Evolutionary conservation across 2,329 filamentous ascomycete genomes (phyloP).

Genomic region (Hypoxylon rubiginosum): DNA sequence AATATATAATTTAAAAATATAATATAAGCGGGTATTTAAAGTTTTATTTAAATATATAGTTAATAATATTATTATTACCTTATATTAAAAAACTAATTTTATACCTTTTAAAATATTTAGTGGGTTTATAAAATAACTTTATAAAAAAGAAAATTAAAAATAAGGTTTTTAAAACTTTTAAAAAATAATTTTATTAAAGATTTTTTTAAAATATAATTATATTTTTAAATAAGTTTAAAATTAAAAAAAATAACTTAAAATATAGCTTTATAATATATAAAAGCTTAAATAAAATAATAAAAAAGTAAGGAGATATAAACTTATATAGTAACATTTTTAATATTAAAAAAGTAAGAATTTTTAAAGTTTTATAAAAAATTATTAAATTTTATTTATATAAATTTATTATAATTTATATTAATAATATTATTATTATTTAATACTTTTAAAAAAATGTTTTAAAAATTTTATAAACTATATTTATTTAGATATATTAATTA

Average conservation of each 20-base stretch:
- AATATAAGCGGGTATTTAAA: background rate
- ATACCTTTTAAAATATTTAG: too few species aligned
- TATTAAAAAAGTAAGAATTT: background rate
- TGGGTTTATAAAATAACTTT: too few species aligned
- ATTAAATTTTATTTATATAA: background rate
- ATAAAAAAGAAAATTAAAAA: too few species aligned
- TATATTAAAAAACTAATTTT: background rate
- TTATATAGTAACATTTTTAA: background rate
- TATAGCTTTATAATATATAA: too few species aligned
- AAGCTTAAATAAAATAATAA: too few species aligned
- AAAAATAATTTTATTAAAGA: too few species aligned
- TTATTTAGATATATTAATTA: background rate
- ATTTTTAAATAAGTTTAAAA: too few species aligned
- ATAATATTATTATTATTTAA: conserved; percentile 4
- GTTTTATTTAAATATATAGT: background rate
- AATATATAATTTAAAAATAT: background rate
- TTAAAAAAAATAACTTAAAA: too few species aligned
- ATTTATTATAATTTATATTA: conserved; percentile 1
- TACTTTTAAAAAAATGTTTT: background rate
- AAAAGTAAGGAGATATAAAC: background rate
- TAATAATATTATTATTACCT: background rate
- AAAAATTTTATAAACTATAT: background rate
- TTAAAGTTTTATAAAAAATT: conserved; percentile 1
- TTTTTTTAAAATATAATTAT: too few species aligned
- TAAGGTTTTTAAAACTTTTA: too few species aligned